Evolutionary conservation across 208 protist genomes (phyloP), one percentile per base, ranked within the genome.

Genomic region (Porcisia hertigi): DNA sequence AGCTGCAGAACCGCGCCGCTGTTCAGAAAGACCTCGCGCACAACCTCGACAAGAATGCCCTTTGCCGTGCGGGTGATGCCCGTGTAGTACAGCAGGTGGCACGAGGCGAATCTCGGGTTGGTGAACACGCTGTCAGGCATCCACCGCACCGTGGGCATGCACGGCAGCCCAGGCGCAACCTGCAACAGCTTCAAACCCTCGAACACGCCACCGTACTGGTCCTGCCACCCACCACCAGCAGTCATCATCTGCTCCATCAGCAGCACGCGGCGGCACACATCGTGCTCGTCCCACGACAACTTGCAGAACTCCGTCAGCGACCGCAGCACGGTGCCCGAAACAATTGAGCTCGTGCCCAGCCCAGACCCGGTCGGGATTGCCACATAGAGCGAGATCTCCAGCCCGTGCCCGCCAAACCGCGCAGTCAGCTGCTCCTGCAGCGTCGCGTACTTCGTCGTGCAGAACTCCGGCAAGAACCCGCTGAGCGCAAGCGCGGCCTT

Each of bases 161-260:
- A 85, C n/a, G 69, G 67, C 64, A 89, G 58, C 5, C 79, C 80
- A 18, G 86, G 57, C n/a, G 14, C 20, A 3, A 81, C 84, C 53
- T 84, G 84, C 16, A 88, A 69, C 4, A 86, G 71, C 80, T 92
- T 92, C 57, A 94, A 25, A 11, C 85, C 82, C 3, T 75, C 74
- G 58, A 81, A 87, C 45, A 94, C 73, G 1, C 84, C 86, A 39
- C 88, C 88, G 83, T 86, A 89, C 76, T 87, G 88, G 72, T 92
- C 90, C 71, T 93, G 85, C 88, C 88, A 93, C 25, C 86, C 90
- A 20, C 90, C 88, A 25, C 88, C 88, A 2, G 86, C 89, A 25
- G 86, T 90, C 45, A 94, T 71, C 67, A 94, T 83, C 82, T 92
- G 86, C 86, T 94, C 88, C 11, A 91, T 53, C 49, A 80, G 74